Percentiles rank a stretch among this genome's conserved stretches.
These are phyloP conservation scores for Phialemonium atrogriseum DNA, from an alignment of 2,329 filamentous ascomycete genomes.

Conservation along the genomic window DNA sequence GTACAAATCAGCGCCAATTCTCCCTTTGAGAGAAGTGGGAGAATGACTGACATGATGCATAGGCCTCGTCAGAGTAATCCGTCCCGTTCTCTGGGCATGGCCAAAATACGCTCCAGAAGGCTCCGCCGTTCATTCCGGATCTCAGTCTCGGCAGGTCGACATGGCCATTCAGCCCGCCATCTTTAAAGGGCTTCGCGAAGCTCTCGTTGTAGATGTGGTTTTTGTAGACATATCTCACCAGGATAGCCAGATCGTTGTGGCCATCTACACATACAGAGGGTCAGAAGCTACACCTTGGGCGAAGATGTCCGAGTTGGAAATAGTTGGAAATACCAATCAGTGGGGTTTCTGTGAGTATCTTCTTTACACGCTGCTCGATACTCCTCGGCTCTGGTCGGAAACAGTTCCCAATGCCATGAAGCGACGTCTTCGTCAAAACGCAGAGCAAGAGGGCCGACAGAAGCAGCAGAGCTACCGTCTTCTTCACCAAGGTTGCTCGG, in stretches of 20 bases:
- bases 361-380: conserved; percentile 35
- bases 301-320: background rate
- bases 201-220: conserved; percentile 71
- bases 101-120: conserved; percentile 89
- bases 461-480: too few species aligned
- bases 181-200: conserved; percentile 67
- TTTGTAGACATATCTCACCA: conserved; percentile 56
- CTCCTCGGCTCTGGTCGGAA: conserved; percentile 20
- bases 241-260: conserved; percentile 78
- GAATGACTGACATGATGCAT: conserved; percentile 7
- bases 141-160: conserved; percentile 73
- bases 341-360: conserved; percentile 36
- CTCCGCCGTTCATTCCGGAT: conserved; percentile 65
- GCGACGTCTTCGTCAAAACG: too few species aligned
- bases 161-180: conserved; percentile 60
- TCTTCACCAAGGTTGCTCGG: too few species aligned
- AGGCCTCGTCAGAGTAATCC: conserved; percentile 64
- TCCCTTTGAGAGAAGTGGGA: too few species aligned
- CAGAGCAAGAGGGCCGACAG: conserved; percentile 14
- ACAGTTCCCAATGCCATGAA: conserved; percentile 16
- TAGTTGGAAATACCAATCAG: conserved; percentile 47
- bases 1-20: too few species aligned
- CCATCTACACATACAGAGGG: conserved; percentile 52
- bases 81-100: conserved; percentile 64
- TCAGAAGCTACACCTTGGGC: background rate